These are phyloP conservation scores for Acanthochlamys bracteata DNA, from an alignment of 106 monocot genomes.

Conservation along the genomic window DNA sequence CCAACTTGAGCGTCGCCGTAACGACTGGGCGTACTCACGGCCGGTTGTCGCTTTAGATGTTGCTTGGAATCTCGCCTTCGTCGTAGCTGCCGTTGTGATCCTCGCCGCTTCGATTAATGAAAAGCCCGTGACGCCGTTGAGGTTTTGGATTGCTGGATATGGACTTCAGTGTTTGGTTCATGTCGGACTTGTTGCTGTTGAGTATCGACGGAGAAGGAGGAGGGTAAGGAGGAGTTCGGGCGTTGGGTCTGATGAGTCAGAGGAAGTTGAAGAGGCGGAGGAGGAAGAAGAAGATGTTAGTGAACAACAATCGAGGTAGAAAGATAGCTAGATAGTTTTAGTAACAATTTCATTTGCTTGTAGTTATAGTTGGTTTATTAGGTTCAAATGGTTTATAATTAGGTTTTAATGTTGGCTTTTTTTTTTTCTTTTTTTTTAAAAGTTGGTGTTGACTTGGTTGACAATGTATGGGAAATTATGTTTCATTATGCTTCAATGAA, in stretches of 20 bases:
- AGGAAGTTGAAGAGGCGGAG: not conserved
- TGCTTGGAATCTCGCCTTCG: slow-evolving; percentile 19
- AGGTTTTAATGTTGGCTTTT: no score
- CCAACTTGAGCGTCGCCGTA: slow-evolving; percentile 15
- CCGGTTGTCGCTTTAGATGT: slow-evolving; percentile 18
- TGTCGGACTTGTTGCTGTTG: slow-evolving; percentile 13
- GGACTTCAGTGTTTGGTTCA: slow-evolving; percentile 23
- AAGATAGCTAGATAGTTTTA: not conserved
- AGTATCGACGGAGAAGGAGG: slow-evolving; percentile 10
- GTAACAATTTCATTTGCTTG: no score
- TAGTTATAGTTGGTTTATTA: no score
- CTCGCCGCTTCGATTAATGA: slow-evolving; percentile 13
- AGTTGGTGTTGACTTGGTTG: no score
- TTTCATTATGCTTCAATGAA: no score
- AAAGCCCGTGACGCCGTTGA: slow-evolving; percentile 12
- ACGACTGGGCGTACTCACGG: slow-evolving; percentile 14
- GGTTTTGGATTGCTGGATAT: slow-evolving; percentile 19
- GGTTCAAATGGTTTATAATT: no score
- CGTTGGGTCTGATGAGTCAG: not conserved
- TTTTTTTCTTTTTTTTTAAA: no score
- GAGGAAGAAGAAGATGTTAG: no score
- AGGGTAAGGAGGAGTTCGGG: no score
- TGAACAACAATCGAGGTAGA: not conserved
- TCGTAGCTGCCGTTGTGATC: slow-evolving; percentile 13
- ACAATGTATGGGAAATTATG: no score